Conservation (phyloP, 2,329 filamentous ascomycete genomes). For the Chrysoporthe puriensis region DNA sequence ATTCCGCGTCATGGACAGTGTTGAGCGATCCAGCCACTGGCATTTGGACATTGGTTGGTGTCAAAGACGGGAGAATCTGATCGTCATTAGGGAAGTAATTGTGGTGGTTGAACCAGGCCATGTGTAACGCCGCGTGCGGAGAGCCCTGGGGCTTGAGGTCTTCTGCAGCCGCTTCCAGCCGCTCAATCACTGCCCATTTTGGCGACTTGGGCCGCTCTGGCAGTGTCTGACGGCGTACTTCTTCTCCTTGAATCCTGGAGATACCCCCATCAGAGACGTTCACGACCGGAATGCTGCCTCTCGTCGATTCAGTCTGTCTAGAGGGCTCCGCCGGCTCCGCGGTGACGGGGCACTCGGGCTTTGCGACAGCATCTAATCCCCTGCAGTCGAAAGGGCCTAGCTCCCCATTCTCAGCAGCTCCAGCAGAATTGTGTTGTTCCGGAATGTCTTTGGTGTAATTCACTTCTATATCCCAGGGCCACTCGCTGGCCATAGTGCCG, state of each 20-base stretch:
- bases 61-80: no score
- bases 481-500: conserved; percentile 23
- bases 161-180: conserved; percentile 22
- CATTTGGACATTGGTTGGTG: background rate
- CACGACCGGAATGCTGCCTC: background rate
- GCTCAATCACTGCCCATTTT: conserved; percentile 22
- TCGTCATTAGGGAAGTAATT: background rate
- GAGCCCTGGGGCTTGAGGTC: background rate
- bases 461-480: background rate
- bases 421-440: background rate
- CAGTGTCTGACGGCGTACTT: background rate
- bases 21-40: background rate
- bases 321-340: background rate
- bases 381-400: background rate
- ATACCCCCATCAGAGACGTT: background rate
- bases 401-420: background rate
- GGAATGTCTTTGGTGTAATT: background rate
- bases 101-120: background rate
- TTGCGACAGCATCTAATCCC: background rate
- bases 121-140: background rate
- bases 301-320: conserved; percentile 35
- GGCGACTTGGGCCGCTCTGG: conserved; percentile 22
- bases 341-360: background rate
- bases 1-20: background rate
- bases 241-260: background rate